Evolutionary conservation across 805 yeast genomes (phyloP), one percentile per base, ranked within the genome.

Genomic region (Cyberlindnera amylophila): DNA sequence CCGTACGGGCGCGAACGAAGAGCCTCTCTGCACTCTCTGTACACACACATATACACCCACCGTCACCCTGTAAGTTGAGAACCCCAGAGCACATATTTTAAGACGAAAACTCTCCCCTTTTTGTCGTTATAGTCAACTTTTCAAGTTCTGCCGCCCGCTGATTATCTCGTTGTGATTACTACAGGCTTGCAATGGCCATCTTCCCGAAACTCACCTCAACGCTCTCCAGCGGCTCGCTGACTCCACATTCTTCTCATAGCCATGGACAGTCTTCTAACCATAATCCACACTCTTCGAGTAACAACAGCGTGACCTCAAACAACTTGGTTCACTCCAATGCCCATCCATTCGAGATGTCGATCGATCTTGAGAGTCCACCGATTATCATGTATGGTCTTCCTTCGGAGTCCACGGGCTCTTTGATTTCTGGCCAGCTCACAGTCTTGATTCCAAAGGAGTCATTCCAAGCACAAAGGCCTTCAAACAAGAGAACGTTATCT

Each of bases 291-390:
- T 30, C 41, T 8, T 29, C 36, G 13, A 27, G 27, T 9, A 13
- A 24, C 15, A 9, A 17, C 31, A 10, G 10, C 41, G 6, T 8
- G 33, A 21, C 34, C 7, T 45, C 34, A 35, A 53, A 51, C 49
- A 54, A 52, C 42, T 42, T 52, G 23, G 54, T 45, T 26, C 48
- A 52, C 34, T 44, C 50, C n/a, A 51, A 47, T 6, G 46, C 46
- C 5, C 64, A 61, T 29, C 74, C 75, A 1, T 61, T 75, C 27
- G 68, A 73, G 27, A 62, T 86, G 11, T 59, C 79, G 1, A 72
- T 90, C 27, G 71, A 72, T 30, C 68, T 93, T 17, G 99, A 93
- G 59, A 82, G 95, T 2, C 98, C 98, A 1, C 99, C 99, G 0
- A 72, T 90, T 30, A 77, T 87, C 35, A 66, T 93, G 42, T 91